Percentiles rank a stretch among this genome's conserved stretches.
Evolutionary conservation across 345 rosid genomes (phyloP).

Genomic region (Syzygium aqueum): DNA sequence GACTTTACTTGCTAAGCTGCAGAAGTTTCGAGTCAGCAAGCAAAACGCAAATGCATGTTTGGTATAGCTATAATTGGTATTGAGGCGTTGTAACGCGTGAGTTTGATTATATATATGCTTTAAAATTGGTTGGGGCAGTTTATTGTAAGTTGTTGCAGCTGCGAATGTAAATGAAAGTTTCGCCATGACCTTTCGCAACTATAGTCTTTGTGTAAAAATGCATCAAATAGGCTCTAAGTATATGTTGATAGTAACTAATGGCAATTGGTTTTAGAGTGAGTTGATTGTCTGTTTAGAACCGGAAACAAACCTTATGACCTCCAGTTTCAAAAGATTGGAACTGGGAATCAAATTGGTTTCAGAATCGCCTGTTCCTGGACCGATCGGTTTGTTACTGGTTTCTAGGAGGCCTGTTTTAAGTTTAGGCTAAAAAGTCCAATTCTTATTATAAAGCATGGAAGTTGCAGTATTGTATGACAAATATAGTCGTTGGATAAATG

Average conservation of each 20-base stretch:
- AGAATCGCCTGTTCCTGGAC: not conserved
- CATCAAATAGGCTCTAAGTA: not conserved
- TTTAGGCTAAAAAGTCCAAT: not conserved
- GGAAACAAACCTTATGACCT: not conserved
- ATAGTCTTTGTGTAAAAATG: not conserved
- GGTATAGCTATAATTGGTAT: not conserved
- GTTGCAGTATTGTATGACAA: not conserved
- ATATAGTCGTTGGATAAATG: not conserved
- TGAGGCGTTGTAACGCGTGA: not conserved
- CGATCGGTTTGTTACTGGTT: accelerated
- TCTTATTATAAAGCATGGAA: not conserved
- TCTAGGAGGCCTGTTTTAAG: not conserved
- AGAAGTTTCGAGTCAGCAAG: not conserved
- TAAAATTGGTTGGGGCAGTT: not conserved
- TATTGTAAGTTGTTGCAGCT: not conserved
- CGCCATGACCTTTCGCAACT: not conserved
- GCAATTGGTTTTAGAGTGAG: not conserved
- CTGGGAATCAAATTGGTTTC: not conserved
- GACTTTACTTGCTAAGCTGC: not conserved
- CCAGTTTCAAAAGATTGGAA: not conserved
- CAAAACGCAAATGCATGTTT: accelerated
- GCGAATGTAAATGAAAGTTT: not conserved
- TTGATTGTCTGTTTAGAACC: not conserved
- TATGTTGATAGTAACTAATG: not conserved
- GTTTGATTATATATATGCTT: not conserved